Base-by-base conservation (phyloP, 306 rosid genomes). In the Herpetospermum pedunculosum region DNA sequence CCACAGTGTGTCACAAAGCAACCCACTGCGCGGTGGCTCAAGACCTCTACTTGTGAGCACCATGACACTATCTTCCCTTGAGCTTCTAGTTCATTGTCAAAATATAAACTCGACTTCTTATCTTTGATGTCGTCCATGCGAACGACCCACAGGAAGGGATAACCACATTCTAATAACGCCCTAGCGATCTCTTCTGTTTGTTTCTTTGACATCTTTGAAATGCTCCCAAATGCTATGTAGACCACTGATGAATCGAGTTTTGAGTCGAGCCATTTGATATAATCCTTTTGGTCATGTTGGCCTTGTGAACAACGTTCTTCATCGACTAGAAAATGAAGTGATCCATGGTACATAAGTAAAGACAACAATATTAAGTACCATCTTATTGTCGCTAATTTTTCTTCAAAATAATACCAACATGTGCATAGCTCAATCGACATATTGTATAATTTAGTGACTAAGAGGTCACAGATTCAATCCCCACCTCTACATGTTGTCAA, bases 21-120 rank as follows among this genome's bases (percentile, higher is more conserved):
- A 37, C 49, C 72, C 25, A 64, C 26, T 0, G 72, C 2, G 0
- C 4, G 47, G 11, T 40, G 52, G 13, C 4, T n/a, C 32, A 67
- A 23, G 26, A 67, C 19, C 5, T 67, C 52, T n/a, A 67, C 48
- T 6, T 67, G 73, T 3, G 73, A 38, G 34, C 52, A 35, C 73
- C 53, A 67, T 67, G 46, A 3, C 32, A 65, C 84, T 21, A 81
- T 55, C 37, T 73, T 21, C 18, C 78, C 78, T 40, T 54, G 32
- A 54, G 14, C 34, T 54, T 19, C 32, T 26, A 54, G 29, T 25
- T 21, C 10, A 6, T 2, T 4, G 3, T 8, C 28, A n/a, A 52
- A 52, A 52, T 46, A 46, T 46, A 9, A 52, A 28, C 58, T 52
- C 11, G 7, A 52, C 10, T 52, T 21, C 58, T 52, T 18, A 46